phyloP scores from a whole-genome alignment of 805 yeast species.

The Jamesozyma hellenica region DNA sequence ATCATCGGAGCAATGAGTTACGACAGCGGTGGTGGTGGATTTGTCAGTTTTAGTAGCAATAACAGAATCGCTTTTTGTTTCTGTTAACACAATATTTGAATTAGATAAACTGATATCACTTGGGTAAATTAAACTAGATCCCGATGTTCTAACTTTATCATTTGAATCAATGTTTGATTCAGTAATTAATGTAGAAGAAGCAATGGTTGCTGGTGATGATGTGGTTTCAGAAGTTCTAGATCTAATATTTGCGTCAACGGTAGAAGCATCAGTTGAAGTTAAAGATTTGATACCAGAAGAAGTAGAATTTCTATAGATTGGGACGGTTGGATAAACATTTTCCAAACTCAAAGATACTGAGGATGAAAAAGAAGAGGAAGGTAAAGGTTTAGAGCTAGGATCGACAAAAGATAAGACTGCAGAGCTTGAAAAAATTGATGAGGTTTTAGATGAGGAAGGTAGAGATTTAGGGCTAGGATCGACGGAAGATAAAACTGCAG shows the following conservation, averaged over 20 bases:
- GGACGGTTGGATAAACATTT: no score
- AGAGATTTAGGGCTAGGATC: no score
- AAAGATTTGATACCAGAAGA: no score
- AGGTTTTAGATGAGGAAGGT: no score
- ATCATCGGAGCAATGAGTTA: background rate
- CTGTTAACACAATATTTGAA: background rate
- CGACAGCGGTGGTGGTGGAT: background rate
- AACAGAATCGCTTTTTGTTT: background rate
- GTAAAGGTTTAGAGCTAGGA: background rate
- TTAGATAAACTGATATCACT: no score
- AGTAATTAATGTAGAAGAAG: background rate
- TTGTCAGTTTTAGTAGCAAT: background rate
- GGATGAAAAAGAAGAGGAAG: background rate
- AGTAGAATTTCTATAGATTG: no score
- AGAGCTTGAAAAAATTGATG: no score
- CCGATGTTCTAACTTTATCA: background rate
- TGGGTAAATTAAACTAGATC: no score
- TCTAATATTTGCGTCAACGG: background rate
- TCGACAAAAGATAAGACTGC: background rate
- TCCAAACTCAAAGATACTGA: no score
- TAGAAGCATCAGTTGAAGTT: background rate
- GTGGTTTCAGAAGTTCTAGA: background rate
- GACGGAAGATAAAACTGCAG: no score
- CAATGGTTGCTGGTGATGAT: background rate
- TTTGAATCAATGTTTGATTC: background rate